Evolutionary conservation across 352 stramenopile species (phyloP).

Genomic region (Aphanomyces astaci): DNA sequence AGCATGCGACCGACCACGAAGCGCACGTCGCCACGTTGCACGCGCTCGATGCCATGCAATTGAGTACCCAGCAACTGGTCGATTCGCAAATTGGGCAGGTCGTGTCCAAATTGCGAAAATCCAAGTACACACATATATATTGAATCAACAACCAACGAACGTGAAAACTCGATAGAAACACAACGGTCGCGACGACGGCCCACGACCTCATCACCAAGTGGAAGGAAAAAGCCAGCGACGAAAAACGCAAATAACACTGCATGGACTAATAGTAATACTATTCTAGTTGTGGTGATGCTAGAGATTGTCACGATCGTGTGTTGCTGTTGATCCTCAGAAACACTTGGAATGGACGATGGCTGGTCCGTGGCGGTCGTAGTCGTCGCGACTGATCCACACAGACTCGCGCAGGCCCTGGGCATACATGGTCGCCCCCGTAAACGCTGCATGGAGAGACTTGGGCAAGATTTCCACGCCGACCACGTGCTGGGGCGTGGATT

Average conservation of each 20-base stretch:
- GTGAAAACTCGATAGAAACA: constrained; percentile 35
- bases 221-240: constrained; percentile 43
- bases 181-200: constrained; percentile 35
- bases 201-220: constrained; percentile 70
- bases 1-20: constrained; percentile 31
- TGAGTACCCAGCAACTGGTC: constrained; percentile 69
- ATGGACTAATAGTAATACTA: no score
- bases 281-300: constrained; percentile 5
- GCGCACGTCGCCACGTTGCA: constrained; percentile 39
- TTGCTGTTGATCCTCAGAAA: neutral
- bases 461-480: neutral
- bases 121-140: constrained; percentile 32
- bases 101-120: constrained; percentile 73
- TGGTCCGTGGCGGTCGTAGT: constrained; percentile 24
- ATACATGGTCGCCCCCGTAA: neutral
- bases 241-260: neutral
- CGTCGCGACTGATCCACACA: neutral
- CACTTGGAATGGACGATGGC: constrained; percentile 14
- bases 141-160: constrained; percentile 44
- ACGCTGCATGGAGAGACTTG: neutral
- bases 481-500: neutral
- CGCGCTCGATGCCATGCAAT: constrained; percentile 50
- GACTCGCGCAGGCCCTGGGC: neutral
- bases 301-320: neutral
- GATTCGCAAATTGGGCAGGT: constrained; percentile 66